Percentiles rank a stretch among this genome's conserved stretches.
Conservation (phyloP, 2,329 filamentous ascomycete species). For the Sclerotinia trifoliorum region DNA sequence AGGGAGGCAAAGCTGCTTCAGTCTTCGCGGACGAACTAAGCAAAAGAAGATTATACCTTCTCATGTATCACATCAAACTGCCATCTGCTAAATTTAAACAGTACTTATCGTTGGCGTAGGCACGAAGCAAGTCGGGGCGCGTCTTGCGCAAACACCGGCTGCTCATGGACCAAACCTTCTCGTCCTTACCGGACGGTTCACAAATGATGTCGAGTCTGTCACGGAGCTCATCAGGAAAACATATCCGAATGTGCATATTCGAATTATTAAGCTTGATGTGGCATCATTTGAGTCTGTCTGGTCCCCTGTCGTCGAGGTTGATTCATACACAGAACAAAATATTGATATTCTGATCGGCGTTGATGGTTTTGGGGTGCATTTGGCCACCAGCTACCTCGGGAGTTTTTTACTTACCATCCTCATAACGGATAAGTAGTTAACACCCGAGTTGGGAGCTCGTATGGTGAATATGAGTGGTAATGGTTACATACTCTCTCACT, state of each 20-base stretch:
- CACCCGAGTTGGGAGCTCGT: slow-evolving; percentile 13
- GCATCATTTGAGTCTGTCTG: slow-evolving; percentile 44
- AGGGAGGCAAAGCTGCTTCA: not conserved
- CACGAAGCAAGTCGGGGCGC: not conserved
- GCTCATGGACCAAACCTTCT: slow-evolving; percentile 1
- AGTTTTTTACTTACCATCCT: slow-evolving; percentile 30
- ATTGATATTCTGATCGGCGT: slow-evolving; percentile 43
- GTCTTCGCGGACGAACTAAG: not conserved
- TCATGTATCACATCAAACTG: not conserved
- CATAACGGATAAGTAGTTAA: slow-evolving; percentile 24
- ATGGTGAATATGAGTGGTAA: slow-evolving; percentile 37
- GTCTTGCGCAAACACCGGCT: slow-evolving; percentile 1
- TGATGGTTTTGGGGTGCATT: slow-evolving; percentile 27
- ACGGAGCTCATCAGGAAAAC: slow-evolving; percentile 16
- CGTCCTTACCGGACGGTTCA: slow-evolving; percentile 24
- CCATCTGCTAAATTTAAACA: not conserved
- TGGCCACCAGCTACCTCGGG: slow-evolving; percentile 27
- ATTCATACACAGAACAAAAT: slow-evolving; percentile 36
- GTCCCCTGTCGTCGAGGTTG: slow-evolving; percentile 42
- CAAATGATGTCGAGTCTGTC: slow-evolving; percentile 16
- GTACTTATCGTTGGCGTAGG: slow-evolving; percentile 13
- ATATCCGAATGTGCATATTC: slow-evolving; percentile 9
- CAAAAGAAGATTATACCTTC: not conserved
- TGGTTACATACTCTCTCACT: slow-evolving; percentile 40
- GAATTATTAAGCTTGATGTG: slow-evolving; percentile 38